A percentile compares a stretch with the other conserved stretches of the same genome.
Evolutionary conservation across 495 filamentous ascomycete species (phyloP).

Genomic region (Friedmanniomyces endolithicus): DNA sequence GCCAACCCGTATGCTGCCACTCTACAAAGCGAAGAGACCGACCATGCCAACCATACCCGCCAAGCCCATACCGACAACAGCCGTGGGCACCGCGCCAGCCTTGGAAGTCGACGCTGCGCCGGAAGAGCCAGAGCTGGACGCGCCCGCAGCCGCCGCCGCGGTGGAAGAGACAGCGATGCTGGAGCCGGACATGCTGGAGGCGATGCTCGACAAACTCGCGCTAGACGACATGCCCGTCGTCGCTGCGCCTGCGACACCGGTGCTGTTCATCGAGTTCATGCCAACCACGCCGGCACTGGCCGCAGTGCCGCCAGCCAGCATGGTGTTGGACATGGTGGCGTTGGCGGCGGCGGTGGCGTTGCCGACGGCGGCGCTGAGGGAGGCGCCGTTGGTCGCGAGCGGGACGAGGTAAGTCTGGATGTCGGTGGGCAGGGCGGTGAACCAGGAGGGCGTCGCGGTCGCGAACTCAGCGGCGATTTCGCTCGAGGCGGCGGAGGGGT

Average conservation of each 20-base stretch:
- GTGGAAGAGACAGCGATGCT: constrained; percentile 2
- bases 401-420: constrained; percentile 21
- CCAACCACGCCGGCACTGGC: not conserved
- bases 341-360: constrained; percentile 4
- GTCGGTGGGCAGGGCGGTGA: constrained; percentile 16
- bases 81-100: constrained; percentile 26
- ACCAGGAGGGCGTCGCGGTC: constrained; percentile 21
- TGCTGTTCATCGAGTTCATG: constrained; percentile 3
- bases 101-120: constrained; percentile 17
- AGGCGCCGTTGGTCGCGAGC: constrained; percentile 4
- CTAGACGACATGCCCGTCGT: not conserved
- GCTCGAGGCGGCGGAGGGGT: constrained; percentile 14
- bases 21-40: constrained; percentile 32
- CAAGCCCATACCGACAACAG: constrained; percentile 26
- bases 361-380: constrained; percentile 5
- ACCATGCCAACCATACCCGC: constrained; percentile 30
- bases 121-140: constrained; percentile 4
- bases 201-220: not conserved
- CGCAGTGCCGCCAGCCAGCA: constrained; percentile 3
- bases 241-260: not conserved
- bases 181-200: not conserved
- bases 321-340: not conserved
- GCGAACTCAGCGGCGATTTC: constrained; percentile 19
- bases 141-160: constrained; percentile 5
- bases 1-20: not conserved